Evolutionary conservation across 345 rosid genomes (phyloP).

Genomic region (Passiflora organensis): DNA sequence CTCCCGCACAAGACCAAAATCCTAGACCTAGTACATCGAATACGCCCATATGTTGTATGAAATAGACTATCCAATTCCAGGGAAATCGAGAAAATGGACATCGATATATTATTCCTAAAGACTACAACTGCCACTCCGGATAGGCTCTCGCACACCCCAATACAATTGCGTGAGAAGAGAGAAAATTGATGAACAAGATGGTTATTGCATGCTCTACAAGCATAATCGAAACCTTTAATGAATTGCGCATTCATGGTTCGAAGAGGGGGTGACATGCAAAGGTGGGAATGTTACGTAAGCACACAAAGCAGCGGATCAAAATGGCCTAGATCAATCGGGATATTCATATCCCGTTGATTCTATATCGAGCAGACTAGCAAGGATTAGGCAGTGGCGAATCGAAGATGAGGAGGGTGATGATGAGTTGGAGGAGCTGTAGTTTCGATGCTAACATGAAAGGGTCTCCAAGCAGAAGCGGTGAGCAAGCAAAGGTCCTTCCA

Average conservation of each 20-base stretch:
- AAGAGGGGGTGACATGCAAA: not conserved
- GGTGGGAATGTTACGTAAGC: not conserved
- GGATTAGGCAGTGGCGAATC: slow-evolving; percentile 12
- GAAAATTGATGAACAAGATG: too few relatives aligned
- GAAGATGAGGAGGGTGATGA: slow-evolving; percentile 14
- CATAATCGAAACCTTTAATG: not conserved
- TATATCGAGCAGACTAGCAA: not conserved
- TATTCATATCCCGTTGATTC: too few relatives aligned
- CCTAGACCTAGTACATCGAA: too few relatives aligned
- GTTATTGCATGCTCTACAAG: not conserved
- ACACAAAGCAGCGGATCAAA: not conserved
- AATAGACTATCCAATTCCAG: too few relatives aligned
- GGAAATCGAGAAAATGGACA: too few relatives aligned
- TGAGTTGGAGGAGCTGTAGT: not conserved
- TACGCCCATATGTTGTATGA: too few relatives aligned
- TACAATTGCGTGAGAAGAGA: too few relatives aligned
- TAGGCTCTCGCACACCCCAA: too few relatives aligned
- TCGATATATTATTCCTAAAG: too few relatives aligned
- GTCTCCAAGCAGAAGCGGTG: slow-evolving; percentile 98
- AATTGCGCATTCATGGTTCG: not conserved
- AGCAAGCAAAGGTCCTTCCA: slow-evolving; percentile 99
- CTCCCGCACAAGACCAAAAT: too few relatives aligned
- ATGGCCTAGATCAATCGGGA: not conserved
- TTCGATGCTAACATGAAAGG: slow-evolving; percentile 26
- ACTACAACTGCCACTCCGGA: too few relatives aligned